Percentiles rank a stretch among this genome's conserved stretches.
phyloP scores from a whole-genome alignment of 768 basidiomycete species.

The Pleurotus tuber-regium region DNA sequence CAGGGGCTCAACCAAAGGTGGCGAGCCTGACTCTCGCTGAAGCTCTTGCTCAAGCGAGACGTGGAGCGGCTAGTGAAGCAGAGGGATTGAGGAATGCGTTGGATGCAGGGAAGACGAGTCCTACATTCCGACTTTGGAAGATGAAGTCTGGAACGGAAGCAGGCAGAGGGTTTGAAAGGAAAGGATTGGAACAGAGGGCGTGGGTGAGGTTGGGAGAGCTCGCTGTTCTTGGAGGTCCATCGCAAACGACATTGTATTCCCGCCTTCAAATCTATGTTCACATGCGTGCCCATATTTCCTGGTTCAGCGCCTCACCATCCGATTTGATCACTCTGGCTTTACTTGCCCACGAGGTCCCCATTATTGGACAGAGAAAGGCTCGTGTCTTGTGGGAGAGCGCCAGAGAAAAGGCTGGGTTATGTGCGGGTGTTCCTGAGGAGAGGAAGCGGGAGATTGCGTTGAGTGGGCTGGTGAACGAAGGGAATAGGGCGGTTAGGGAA shows the following conservation, averaged over 20 bases:
- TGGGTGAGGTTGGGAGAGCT: constrained; percentile 53
- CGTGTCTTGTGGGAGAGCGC: constrained; percentile 15
- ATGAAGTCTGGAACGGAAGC: constrained; percentile 17
- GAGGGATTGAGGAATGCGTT: constrained; percentile 36
- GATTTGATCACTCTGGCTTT: constrained; percentile 61
- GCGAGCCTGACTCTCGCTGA: constrained; percentile 24
- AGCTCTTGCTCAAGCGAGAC: constrained; percentile 27
- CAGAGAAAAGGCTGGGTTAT: constrained; percentile 11
- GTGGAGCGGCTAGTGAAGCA: constrained; percentile 37
- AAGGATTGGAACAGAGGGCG: constrained; percentile 43
- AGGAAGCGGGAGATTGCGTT: constrained; percentile 27
- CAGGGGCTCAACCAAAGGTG: background rate
- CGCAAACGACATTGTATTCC: constrained; percentile 29
- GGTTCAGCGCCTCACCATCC: constrained; percentile 36
- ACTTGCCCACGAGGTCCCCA: constrained; percentile 34
- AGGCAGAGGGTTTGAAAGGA: constrained; percentile 29
- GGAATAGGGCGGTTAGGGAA: constrained; percentile 27
- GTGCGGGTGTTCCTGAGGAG: constrained; percentile 9
- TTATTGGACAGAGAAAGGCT: constrained; percentile 10
- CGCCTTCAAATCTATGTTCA: constrained; percentile 56
- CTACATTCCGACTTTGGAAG: constrained; percentile 11
- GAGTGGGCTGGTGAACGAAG: constrained; percentile 15
- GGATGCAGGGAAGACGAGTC: constrained; percentile 10
- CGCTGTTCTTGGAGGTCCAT: constrained; percentile 20
- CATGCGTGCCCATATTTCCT: constrained; percentile 40